Base-by-base conservation (phyloP, 371 early-diverging fungal species). In the Mucor indicus region DNA sequence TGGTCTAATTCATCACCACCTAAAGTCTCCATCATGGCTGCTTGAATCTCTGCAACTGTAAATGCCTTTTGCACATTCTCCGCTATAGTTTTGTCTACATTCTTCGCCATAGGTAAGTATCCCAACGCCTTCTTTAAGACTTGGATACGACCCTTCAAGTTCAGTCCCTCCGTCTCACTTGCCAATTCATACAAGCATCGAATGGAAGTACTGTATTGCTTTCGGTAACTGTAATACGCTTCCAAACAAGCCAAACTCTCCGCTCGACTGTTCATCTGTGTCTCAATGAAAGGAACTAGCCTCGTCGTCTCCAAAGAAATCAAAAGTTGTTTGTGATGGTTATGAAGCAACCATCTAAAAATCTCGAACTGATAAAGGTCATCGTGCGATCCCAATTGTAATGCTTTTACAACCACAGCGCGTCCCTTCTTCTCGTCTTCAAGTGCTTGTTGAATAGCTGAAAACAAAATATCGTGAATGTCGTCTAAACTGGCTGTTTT, bases 311-410 rank as follows among this genome's bases (percentile, higher is more conserved):
- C 30, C 7, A 59, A 25, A 10, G 21, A 17, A 0, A 38, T 25
- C 5, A 53, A 13, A 4, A 52, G 7, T n/a, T 33, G 7, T 9
- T 52, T 29, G 2, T 48, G 39, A 9, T 48, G 24, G 1, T 48
- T 29, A 15, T 48, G 1, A 10, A 44, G 15, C 5, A 58, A 23
- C 58, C 58, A 58, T 10, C 30, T 1, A 22, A 53, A 58, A 11
- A 53, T 42, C 9, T 20, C 15, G 22, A 35, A 38, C 10, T 58
- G 58, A 10, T 48, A 57, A 6, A 11, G 3, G 15, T 51, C 38
- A 11, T 47, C 37, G 15, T 24, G n/a, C 1, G 43, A 7, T n/a
- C n/a, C 20, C 13, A 46, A 11, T n/a, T 43, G 19, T 12, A 54
- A 41, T 8, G 55, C 42, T 1, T 38, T 36, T 15, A 40, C 16